A percentile compares a stretch with the other conserved stretches of the same genome.
Conservation (phyloP, 768 basidiomycete species). For the Lyophyllum shimeji region DNA sequence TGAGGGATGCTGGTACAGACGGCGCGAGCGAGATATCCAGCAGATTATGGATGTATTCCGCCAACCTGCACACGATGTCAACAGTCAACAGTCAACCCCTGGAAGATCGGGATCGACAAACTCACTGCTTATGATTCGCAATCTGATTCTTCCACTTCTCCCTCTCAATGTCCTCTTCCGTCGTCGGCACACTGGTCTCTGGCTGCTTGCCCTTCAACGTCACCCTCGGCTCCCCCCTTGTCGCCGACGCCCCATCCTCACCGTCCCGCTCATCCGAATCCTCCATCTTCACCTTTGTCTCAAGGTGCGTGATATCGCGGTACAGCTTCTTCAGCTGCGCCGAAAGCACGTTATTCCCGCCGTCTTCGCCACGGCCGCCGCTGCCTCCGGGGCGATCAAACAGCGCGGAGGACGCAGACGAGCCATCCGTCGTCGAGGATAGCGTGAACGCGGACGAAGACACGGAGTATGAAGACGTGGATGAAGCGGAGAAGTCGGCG, state of each 20-base stretch:
- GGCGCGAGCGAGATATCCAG: slow-evolving; percentile 85
- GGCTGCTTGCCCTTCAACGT: slow-evolving; percentile 42
- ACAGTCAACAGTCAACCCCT: no score
- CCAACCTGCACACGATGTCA: slow-evolving; percentile 57
- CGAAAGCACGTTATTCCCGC: slow-evolving; percentile 64
- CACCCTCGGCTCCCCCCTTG: slow-evolving; percentile 41
- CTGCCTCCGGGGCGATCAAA: slow-evolving; percentile 54
- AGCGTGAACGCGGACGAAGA: slow-evolving; percentile 71
- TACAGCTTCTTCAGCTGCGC: slow-evolving; percentile 80
- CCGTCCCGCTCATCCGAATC: slow-evolving; percentile 51
- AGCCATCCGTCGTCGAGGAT: slow-evolving; percentile 75
- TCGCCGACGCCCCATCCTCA: slow-evolving; percentile 28
- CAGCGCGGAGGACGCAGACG: slow-evolving; percentile 68
- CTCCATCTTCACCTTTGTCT: slow-evolving; percentile 68
- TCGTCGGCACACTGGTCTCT: slow-evolving; percentile 15
- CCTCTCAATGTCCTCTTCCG: slow-evolving; percentile 61
- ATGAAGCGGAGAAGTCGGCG: slow-evolving; percentile 74
- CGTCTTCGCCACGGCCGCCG: slow-evolving; percentile 50
- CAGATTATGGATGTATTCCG: slow-evolving; percentile 87
- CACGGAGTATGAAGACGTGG: slow-evolving; percentile 71
- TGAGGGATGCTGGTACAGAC: slow-evolving; percentile 82
- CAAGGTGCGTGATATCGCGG: slow-evolving; percentile 76
- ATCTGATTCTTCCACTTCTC: slow-evolving; percentile 77
- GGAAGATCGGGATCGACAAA: no score
- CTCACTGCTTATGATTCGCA: slow-evolving; percentile 82